Evolutionary conservation across 352 stramenopile genomes (phyloP).

Genomic region (Pythium dissotocum): DNA sequence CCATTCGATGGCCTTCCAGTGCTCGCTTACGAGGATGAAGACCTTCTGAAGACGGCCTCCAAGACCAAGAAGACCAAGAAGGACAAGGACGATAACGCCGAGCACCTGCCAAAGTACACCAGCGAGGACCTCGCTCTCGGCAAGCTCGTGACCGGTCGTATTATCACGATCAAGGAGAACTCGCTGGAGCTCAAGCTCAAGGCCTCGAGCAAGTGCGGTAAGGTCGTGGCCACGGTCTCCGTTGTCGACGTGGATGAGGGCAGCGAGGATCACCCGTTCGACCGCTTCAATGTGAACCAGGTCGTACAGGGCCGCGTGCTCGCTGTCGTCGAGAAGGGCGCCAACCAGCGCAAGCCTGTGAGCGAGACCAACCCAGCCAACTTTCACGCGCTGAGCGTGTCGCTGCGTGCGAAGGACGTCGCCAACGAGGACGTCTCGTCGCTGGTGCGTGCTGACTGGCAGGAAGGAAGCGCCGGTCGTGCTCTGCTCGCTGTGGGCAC

Average conservation of each 20-base stretch:
- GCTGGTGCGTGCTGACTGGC: slow-evolving; percentile 77
- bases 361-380: slow-evolving; percentile 72
- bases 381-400: slow-evolving; percentile 74
- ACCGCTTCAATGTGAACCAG: slow-evolving; percentile 76
- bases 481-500: slow-evolving; percentile 64
- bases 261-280: slow-evolving; percentile 70
- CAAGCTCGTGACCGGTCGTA: slow-evolving; percentile 65
- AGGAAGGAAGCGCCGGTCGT: slow-evolving; percentile 64
- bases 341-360: slow-evolving; percentile 86
- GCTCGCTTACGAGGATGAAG: slow-evolving; percentile 56
- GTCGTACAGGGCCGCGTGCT: slow-evolving; percentile 70
- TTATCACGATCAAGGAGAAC: slow-evolving; percentile 78
- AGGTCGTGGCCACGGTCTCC: slow-evolving; percentile 74
- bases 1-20: slow-evolving; percentile 80
- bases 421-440: slow-evolving; percentile 37
- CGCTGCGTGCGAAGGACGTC: slow-evolving; percentile 60
- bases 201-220: slow-evolving; percentile 70
- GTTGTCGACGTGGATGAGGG: slow-evolving; percentile 81
- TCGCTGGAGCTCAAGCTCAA: slow-evolving; percentile 85
- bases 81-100: slow-evolving; percentile 27
- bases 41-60: slow-evolving; percentile 36
- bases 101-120: slow-evolving; percentile 74
- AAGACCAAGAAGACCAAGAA: slow-evolving; percentile 33
- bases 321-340: slow-evolving; percentile 65
- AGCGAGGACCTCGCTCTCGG: slow-evolving; percentile 61